Base-by-base conservation (phyloP, 768 basidiomycete genomes). In the Tylopilus vinaceipallidus region DNA sequence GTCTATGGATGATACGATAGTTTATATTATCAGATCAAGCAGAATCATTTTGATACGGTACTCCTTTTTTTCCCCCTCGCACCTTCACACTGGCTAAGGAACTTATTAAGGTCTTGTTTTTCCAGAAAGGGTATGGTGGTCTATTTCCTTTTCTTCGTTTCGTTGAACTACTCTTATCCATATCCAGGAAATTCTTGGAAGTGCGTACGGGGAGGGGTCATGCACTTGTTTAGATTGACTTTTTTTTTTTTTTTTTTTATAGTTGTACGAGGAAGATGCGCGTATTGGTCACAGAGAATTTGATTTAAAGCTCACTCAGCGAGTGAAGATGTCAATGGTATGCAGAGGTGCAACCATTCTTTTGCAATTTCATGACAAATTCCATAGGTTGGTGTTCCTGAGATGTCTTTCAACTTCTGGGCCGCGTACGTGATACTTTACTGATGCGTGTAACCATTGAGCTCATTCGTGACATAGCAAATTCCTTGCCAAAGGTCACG, bases 311-410 rank as follows among this genome's bases (percentile, higher is more conserved):
- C 75, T 92, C 30, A 92, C 90, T 0, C 77, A 86, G 47, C 75
- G 97, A 53, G 97, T 98, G 39, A 98, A 98, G 70, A 99, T 99
- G 97, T 93, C 86, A 53, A 99, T 99, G 95, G 95, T 91, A 34
- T 34, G 76, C 58, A 16, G 6, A 6, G n/a, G n/a, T n/a, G n/a
- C n/a, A n/a, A n/a, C n/a, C n/a, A n/a, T n/a, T 16, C 38, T 17
- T 7, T 29, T 8, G 2, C 22, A 6, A 4, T 27, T 46, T 58
- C n/a, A 52, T 42, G 14, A 14, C 6, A 30, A 47, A 13, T 1
- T 27, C 17, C 51, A 1, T 51, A 92, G 91, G 91, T 95, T 45
- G 97, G 97, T 32, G 95, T 98, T 6, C 97, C 97, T 0, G 97
- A 98, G 63, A 83, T 80, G 71, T 84, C 85, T 2, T 95, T 99